Evolutionary conservation across 352 stramenopile genomes (phyloP), one percentile per base, ranked within the genome.

Genomic region (Pythium sukuiense): DNA sequence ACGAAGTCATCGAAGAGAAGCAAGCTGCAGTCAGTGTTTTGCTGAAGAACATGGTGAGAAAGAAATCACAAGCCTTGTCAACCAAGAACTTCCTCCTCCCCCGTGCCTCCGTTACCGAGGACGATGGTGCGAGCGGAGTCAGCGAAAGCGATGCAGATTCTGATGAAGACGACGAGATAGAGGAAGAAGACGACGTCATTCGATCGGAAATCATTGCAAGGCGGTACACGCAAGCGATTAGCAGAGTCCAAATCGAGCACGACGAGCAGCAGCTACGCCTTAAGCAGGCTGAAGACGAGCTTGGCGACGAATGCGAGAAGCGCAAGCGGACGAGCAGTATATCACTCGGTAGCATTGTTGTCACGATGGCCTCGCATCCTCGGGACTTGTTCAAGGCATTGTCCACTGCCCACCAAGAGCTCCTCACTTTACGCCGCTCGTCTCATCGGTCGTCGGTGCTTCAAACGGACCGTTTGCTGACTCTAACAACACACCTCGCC

Each of bases 341-440:
- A 52, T 67, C 69, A 16, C 67, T 87, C 2, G 78, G 80, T 12
- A 82, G 56, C 57, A 73, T 87, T 16, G 70, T 85, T 3, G 73
- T 90, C 1, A 82, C 62, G n/a, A 70, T 88, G 70, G 70, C 70
- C 3, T 88, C 81, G 3, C 77, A 88, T 45, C 79, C 81, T 50
- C 74, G 80, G 0, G 81, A 90, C 54, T 67, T 90, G 29, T 90
- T 90, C 59, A 86, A 87, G 41, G 81, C 81, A 0, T 50, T 88
- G 45, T 76, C 79, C 0, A 80, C 71, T 1, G 59, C 80, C 4
- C 76, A 88, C 58, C 63, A 58, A 18, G 81, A 87, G 27, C 65
- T 87, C 4, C 9, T 77, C 26, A 80, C 67, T 37, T 53, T 82
- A 1, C 77, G 81, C 0, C 73, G 80, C 16, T 71, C 78, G 12